Conservation (phyloP, 1,284 basidiomycete genomes). For the Sanghuangporus weigelae region DNA sequence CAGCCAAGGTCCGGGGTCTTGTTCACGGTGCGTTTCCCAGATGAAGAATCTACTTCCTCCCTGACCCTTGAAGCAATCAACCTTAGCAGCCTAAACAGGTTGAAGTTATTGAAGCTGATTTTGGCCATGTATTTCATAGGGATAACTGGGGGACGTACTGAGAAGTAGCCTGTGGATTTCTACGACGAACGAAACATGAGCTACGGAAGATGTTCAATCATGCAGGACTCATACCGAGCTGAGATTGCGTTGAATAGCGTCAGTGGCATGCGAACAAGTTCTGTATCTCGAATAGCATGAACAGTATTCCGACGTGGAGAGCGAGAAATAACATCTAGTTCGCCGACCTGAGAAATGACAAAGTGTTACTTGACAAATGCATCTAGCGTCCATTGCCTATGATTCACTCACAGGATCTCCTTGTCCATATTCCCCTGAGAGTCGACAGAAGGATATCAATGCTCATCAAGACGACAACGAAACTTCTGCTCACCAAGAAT, state of each 20-base stretch:
- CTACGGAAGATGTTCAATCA: conserved; percentile 2
- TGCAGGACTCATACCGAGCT: conserved; percentile 45
- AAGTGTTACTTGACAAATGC: neutral
- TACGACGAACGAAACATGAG: conserved; percentile 24
- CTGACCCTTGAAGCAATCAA: conserved; percentile 93
- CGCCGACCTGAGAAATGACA: conserved; percentile 42
- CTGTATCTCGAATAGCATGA: conserved; percentile 97
- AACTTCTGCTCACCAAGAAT: conserved; percentile 68
- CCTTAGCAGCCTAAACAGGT: conserved; percentile 58
- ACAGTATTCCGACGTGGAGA: conserved; percentile 86
- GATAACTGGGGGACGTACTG: conserved; percentile 51
- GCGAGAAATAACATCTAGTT: conserved; percentile 96
- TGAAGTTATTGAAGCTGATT: neutral
- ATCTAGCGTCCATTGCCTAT: neutral
- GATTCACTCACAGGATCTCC: conserved; percentile 53
- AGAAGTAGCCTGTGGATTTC: conserved; percentile 93
- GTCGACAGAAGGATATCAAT: conserved; percentile 26
- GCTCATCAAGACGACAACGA: neutral
- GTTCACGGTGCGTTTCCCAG: conserved; percentile 40
- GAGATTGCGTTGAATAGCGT: conserved; percentile 98
- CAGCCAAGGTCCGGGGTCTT: conserved; percentile 52
- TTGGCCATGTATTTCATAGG: conserved; percentile 5
- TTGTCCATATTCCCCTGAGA: conserved; percentile 95
- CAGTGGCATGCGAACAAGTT: conserved; percentile 96
- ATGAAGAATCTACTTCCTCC: conserved; percentile 67